Base-by-base conservation (phyloP, 805 yeast genomes). In the Kluyveromyces aestuarii region DNA sequence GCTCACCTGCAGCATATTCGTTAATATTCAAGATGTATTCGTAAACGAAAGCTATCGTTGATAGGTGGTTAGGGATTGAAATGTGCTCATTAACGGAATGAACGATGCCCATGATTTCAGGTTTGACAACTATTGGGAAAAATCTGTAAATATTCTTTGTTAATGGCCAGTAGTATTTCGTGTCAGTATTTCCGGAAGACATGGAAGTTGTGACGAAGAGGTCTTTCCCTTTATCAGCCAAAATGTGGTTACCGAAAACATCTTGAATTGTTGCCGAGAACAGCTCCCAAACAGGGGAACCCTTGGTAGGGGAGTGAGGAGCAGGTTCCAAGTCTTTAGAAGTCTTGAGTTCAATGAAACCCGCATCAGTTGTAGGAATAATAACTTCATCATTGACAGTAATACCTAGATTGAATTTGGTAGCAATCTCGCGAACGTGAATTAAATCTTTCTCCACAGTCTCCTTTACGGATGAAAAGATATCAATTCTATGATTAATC, bases 71-170 rank as follows among this genome's bases (percentile, higher is more conserved):
- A 47, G 74, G 76, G 50, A 81, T 61, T 14, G 70, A 66, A 42
- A 79, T 61, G 53, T 69, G 73, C 62, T 86, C 93, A 59, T 84
- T 76, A 17, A 82, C 81, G 33, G 84, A 79, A 65, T 84, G 91
- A 40, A 73, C 67, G 41, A 73, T 69, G 33, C 63, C 53, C 36
- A 59, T 40, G 2, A 52, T 49, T 11, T 51, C 51, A 4, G 44
- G 45, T 37, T 51, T 53, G 1, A 55, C 43, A 17, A 60, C 53
- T 13, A 60, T 48, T 11, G 60, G 67, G 50, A 56, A 52, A 46
- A 67, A 80, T 55, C 86, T 72, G 68, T 71, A 80, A 48, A 80
- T 78, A 59, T 79, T 72, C 47, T 65, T 67, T 14, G 82, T 71
- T 57, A 81, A 67, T 46, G 70, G 62, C 81, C 82, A 78, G 61